Percentiles rank a stretch among this genome's conserved stretches.
Conservation (phyloP, 139 green algal genomes). For the Micractinium sp. region DNA sequence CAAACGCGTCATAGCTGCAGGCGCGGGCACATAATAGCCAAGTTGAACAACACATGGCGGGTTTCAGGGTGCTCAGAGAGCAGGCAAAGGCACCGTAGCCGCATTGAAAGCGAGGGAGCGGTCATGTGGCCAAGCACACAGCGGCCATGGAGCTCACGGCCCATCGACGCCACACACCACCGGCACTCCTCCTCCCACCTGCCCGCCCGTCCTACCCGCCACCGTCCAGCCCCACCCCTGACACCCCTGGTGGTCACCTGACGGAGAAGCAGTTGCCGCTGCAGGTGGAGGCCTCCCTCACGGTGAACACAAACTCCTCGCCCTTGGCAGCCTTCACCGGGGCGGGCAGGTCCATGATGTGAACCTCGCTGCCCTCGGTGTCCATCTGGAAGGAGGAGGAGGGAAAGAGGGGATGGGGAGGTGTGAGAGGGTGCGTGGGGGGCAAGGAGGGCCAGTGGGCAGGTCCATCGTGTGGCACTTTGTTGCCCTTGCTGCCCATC, state of each 20-base stretch:
- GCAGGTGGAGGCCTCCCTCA: constrained; percentile 55
- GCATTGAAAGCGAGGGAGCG: too few species aligned
- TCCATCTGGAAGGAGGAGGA: constrained; percentile 61
- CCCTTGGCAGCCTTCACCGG: constrained; percentile 69
- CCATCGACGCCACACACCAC: too few species aligned
- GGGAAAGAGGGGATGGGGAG: not conserved
- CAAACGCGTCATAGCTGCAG: constrained; percentile 81
- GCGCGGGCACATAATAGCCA: constrained; percentile 23
- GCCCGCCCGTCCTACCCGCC: too few species aligned
- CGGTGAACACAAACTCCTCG: constrained; percentile 69
- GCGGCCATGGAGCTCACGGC: too few species aligned
- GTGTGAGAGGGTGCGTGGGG: not conserved
- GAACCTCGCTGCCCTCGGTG: constrained; percentile 88
- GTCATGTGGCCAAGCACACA: too few species aligned
- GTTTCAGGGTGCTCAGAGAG: too few species aligned
- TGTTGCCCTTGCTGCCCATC: not conserved
- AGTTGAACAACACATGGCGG: too few species aligned
- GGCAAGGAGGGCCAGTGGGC: not conserved
- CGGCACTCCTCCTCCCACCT: too few species aligned
- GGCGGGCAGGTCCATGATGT: constrained; percentile 65
- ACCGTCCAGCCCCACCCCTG: too few species aligned
- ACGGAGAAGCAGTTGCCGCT: constrained; percentile 54
- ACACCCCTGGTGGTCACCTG: too few species aligned
- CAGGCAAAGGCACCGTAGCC: too few species aligned
- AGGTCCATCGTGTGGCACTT: not conserved